Conservation (phyloP, 164 flowering plant genomes). For the Taxillus chinensis region DNA sequence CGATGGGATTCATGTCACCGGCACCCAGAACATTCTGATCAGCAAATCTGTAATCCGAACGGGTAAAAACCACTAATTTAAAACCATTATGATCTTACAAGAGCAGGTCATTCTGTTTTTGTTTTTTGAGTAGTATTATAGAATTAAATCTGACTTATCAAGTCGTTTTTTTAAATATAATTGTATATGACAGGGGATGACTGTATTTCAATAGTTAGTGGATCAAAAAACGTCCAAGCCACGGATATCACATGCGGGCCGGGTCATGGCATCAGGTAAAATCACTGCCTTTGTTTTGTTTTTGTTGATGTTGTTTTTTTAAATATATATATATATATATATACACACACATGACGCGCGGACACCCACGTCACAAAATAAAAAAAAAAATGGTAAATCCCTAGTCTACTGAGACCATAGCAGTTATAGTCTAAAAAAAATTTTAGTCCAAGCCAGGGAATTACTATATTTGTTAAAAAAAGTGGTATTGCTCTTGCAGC, state of each 20-base stretch:
- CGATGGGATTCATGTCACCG: constrained; percentile 67
- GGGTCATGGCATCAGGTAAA: constrained; percentile 75
- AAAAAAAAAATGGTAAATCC: too few species aligned
- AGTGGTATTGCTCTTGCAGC: constrained; percentile 18
- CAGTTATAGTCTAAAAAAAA: background rate
- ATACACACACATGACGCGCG: too few species aligned
- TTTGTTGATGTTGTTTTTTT: too few species aligned
- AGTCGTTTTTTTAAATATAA: background rate
- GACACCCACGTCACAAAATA: too few species aligned
- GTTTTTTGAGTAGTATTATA: too few species aligned
- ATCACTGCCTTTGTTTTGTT: background rate
- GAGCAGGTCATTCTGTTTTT: too few species aligned
- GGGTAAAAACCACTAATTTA: constrained; percentile 28
- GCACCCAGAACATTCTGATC: constrained; percentile 31
- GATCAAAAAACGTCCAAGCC: constrained; percentile 36
- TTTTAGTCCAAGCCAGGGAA: too few species aligned
- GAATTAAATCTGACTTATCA: background rate
- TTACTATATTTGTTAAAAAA: too few species aligned
- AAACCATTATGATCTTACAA: background rate
- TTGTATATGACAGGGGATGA: constrained; percentile 43
- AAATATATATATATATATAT: too few species aligned
- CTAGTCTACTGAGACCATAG: too few species aligned
- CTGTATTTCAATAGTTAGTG: constrained; percentile 57
- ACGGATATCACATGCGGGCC: constrained; percentile 54
- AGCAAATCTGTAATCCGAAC: constrained; percentile 33